A percentile compares a stretch with the other conserved stretches of the same genome.
These are phyloP conservation scores for Exophiala bonariae DNA, from an alignment of 2,329 filamentous ascomycete genomes.

Conservation along the genomic window DNA sequence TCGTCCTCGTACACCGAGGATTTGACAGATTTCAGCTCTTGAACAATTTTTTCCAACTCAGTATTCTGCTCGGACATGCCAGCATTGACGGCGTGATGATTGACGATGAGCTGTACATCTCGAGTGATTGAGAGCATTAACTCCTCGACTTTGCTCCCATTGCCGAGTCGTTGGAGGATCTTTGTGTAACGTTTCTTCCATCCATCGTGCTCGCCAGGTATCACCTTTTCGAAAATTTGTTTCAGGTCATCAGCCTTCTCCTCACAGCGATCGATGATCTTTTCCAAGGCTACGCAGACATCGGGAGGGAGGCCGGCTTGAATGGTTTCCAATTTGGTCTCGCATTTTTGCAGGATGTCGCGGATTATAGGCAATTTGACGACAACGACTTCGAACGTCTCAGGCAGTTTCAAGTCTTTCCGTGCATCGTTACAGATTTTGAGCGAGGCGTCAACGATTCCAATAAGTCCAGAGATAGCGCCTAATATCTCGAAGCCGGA, in stretches of 20 bases:
- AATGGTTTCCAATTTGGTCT: conserved; percentile 10
- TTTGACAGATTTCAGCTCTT: conserved; percentile 7
- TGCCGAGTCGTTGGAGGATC: conserved; percentile 9
- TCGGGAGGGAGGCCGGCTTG: conserved; percentile 7
- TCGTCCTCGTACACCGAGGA: conserved; percentile 6
- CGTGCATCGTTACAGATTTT: conserved; percentile 5
- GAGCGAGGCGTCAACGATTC: conserved; percentile 13
- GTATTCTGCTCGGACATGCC: conserved; percentile 4
- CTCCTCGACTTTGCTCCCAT: conserved; percentile 19
- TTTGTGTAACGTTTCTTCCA: conserved; percentile 15
- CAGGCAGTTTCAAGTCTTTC: conserved; percentile 11
- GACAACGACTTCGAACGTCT: conserved; percentile 8
- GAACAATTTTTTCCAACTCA: conserved; percentile 11
- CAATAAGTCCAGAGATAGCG: conserved; percentile 7
- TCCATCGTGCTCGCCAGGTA: conserved; percentile 10
- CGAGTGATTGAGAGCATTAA: conserved; percentile 13
- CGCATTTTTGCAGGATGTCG: conserved; percentile 11
- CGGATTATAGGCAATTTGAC: conserved; percentile 11
- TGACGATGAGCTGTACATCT: conserved; percentile 12
- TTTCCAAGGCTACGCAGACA: conserved; percentile 1
- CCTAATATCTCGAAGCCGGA: conserved; percentile 13
- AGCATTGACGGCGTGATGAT: conserved; percentile 14
- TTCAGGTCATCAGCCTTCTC: conserved; percentile 7
- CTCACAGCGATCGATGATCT: conserved; percentile 7
- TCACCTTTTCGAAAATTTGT: conserved; percentile 12